Conservation (phyloP, 441 rosid species). For the Omphalea diandra region DNA sequence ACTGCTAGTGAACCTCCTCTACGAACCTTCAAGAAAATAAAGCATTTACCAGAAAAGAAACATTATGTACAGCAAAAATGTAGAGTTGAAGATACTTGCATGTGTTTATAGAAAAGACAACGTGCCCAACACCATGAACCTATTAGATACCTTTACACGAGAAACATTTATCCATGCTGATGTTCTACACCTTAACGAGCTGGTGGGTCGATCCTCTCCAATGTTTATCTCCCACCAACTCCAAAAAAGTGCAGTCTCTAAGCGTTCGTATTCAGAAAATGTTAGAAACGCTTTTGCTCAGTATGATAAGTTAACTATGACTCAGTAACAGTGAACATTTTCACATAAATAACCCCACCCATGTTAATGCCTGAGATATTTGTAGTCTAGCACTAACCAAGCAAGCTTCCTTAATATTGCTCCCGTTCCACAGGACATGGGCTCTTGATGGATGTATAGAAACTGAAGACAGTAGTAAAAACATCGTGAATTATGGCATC, state of each 20-base stretch:
- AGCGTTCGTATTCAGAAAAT: conserved; percentile 28
- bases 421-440: conserved; percentile 13
- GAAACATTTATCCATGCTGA: conserved; percentile 29
- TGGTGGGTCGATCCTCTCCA: conserved; percentile 43
- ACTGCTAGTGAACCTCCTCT: conserved; percentile 34
- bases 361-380: conserved; percentile 10
- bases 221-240: conserved; percentile 34
- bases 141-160: conserved; percentile 26
- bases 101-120: conserved; percentile 49
- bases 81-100: conserved; percentile 36
- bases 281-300: conserved; percentile 19
- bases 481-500: conserved; percentile 29
- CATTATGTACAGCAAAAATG: conserved; percentile 28
- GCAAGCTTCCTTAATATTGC: conserved; percentile 8
- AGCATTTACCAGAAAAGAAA: conserved; percentile 42
- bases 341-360: conserved; percentile 11
- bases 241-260: conserved; percentile 8
- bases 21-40: conserved; percentile 51
- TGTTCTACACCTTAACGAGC: conserved; percentile 44
- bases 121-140: conserved; percentile 31
- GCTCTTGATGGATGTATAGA: conserved; percentile 29
- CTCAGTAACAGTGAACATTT: not conserved
- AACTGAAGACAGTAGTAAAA: conserved; percentile 22
- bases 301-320: not conserved
- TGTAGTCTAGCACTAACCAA: conserved; percentile 10